These are phyloP conservation scores for Hyaloperonospora brassicae DNA, from an alignment of 352 stramenopile species.

Conservation along the genomic window DNA sequence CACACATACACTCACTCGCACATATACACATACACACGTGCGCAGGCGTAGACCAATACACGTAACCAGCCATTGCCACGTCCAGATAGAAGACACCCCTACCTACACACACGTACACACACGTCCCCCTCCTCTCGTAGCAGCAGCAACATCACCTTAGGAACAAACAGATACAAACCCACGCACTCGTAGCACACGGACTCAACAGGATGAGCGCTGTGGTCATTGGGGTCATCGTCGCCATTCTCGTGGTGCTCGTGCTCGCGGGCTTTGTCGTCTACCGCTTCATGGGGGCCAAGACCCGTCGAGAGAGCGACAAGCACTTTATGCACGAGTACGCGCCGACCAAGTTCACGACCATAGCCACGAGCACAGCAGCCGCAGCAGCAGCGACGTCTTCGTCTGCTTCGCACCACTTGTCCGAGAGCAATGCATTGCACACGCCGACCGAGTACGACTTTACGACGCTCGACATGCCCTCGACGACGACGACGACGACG, in stretches of 20 bases:
- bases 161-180: no score
- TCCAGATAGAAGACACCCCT: no score
- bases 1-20: no score
- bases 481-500: constrained; percentile 19
- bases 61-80: no score
- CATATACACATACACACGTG: no score
- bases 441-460: constrained; percentile 32
- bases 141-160: no score
- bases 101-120: no score
- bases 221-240: constrained; percentile 39
- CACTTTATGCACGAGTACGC: constrained; percentile 33
- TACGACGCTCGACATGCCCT: constrained; percentile 20
- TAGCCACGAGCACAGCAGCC: no score
- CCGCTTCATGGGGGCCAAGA: constrained; percentile 19
- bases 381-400: no score
- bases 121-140: no score
- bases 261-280: constrained; percentile 35
- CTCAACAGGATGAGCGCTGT: constrained; percentile 30
- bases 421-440: constrained; percentile 22
- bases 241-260: constrained; percentile 29
- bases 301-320: constrained; percentile 27
- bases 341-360: constrained; percentile 18
- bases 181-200: no score
- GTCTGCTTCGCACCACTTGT: constrained; percentile 8
- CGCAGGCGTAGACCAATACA: no score